These are phyloP conservation scores for Tilletia horrida DNA, from an alignment of 1,284 basidiomycete genomes.

Conservation along the genomic window DNA sequence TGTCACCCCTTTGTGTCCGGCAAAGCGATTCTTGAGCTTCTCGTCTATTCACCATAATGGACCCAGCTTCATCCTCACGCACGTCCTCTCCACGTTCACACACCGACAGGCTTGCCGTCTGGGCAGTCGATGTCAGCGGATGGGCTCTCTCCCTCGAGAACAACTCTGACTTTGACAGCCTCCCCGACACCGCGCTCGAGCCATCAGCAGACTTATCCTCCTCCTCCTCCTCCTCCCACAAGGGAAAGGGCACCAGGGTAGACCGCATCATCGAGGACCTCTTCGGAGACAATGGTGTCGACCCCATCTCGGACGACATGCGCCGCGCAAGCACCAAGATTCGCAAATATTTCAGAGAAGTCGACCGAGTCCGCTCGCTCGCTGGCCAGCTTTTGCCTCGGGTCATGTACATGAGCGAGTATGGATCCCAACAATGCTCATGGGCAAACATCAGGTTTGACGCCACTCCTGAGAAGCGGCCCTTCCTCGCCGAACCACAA, in stretches of 20 bases:
- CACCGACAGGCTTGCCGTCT: constrained; percentile 14
- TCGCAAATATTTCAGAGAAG: neutral
- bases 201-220: neutral
- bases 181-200: neutral
- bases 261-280: constrained; percentile 17
- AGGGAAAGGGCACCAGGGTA: neutral
- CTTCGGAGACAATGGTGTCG: neutral
- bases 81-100: neutral
- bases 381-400: constrained; percentile 18
- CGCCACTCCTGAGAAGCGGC: constrained; percentile 15
- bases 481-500: constrained; percentile 20
- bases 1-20: neutral
- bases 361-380: constrained; percentile 18
- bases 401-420: constrained; percentile 8
- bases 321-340: constrained; percentile 10
- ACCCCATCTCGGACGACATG: constrained; percentile 5
- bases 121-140: constrained; percentile 21
- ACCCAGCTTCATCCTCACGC: neutral
- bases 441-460: constrained; percentile 19
- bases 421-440: constrained; percentile 8
- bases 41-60: neutral
- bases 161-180: neutral
- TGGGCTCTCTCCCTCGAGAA: constrained; percentile 5
- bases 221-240: neutral
- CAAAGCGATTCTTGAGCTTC: neutral